Evolutionary conservation across 176 grass and related monocot species (phyloP), one percentile per base, ranked within the genome.

Genomic region (Triticum dicoccoides): DNA sequence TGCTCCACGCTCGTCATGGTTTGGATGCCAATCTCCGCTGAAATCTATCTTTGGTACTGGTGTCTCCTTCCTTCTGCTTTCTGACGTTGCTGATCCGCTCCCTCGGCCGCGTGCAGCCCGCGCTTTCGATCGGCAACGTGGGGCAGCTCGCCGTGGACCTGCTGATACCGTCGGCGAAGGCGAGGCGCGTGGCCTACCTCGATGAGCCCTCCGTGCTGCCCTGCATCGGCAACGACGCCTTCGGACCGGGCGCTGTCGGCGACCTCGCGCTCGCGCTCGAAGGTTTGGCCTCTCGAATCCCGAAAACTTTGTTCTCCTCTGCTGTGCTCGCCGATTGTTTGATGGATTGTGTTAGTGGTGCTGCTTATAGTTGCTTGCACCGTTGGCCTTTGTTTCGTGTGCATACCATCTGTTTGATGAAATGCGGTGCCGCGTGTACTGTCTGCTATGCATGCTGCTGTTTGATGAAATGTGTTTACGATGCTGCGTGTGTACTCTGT

Each of bases 121-220:
- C 90, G 59, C 92, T 99, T 20, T 96, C 94, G 80, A 99, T 99
- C 77, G 97, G 97, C 2, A 99, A 99, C 91, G 97, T 99, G 63
- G 97, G 94, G 39, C 97, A 99, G 84, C 90, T 99, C 83, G 89
- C 97, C 61, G 80, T 94, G 4, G 97, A 97, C 83, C 90, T 99
- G 9, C 49, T 97, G 77, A 85, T 99, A 21, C 84, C 97, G 4
- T 99, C 94, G 25, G 15, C 83, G 20, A 76, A 51, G 33, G 90
- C 97, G 56, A 86, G 30, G 73, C 91, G 92, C 78, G 92, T 97
- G 76, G 97, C 89, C 11, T 99, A 87, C 64, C 82, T 99, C 56
- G 89, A 99, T 77, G 94, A 94, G 51, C 89, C 92, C 2, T 99
- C 92, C 73, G 61, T 99, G 78, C 94, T 99, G 30, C 92, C 97